phyloP scores from a whole-genome alignment of 2,329 filamentous ascomycete genomes.

The Aureobasidium sp. region DNA sequence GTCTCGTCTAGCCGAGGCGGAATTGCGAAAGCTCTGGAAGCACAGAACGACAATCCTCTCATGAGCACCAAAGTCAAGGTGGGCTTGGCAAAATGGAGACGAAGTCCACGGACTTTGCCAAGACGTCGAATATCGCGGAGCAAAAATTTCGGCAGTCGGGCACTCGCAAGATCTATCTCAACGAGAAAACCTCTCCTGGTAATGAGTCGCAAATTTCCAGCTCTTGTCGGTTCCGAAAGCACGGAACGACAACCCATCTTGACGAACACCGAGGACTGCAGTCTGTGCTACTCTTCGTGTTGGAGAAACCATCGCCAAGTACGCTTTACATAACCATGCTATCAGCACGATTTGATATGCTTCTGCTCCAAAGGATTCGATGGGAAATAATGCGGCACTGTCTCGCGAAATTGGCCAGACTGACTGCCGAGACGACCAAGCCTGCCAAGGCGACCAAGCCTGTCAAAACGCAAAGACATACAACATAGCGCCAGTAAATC shows the following conservation, averaged over 20 bases:
- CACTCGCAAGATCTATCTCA: too few species aligned
- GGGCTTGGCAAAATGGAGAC: too few species aligned
- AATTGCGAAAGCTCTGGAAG: constrained; percentile 6
- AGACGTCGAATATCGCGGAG: background rate
- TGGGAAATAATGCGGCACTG: too few species aligned
- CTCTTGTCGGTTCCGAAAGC: too few species aligned
- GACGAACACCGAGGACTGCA: too few species aligned
- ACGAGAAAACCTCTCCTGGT: too few species aligned
- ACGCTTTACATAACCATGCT: background rate
- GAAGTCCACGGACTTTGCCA: background rate
- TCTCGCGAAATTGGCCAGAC: background rate
- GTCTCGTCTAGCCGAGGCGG: background rate
- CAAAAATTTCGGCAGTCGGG: too few species aligned
- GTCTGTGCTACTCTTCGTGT: too few species aligned
- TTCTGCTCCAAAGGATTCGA: too few species aligned
- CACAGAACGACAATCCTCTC: background rate
- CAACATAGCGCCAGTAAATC: background rate
- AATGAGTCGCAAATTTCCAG: too few species aligned
- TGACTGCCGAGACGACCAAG: background rate
- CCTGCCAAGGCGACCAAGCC: background rate
- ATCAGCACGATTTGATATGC: background rate
- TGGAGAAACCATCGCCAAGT: background rate
- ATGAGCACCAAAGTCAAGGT: background rate
- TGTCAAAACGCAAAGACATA: background rate
- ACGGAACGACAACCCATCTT: too few species aligned